phyloP scores from a whole-genome alignment of 805 yeast species.

The Suhomyces sp. region DNA sequence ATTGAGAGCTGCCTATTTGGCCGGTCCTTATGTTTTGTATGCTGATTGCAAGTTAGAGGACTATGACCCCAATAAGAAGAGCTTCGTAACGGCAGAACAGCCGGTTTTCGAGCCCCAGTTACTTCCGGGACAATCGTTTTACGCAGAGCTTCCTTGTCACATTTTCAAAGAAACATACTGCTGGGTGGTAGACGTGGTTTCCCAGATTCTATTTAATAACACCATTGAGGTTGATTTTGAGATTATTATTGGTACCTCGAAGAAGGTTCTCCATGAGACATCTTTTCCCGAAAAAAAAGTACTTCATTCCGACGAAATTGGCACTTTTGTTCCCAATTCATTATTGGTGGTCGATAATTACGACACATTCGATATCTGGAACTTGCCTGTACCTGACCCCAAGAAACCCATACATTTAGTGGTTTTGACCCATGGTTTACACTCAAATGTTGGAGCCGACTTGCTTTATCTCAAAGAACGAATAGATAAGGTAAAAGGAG shows the following conservation, averaged over 20 bases:
- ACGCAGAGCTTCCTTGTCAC: slow-evolving; percentile 63
- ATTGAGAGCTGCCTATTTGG: slow-evolving; percentile 76
- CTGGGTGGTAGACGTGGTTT: slow-evolving; percentile 80
- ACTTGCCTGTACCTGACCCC: slow-evolving; percentile 49
- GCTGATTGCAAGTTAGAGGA: slow-evolving; percentile 74
- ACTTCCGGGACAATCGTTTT: slow-evolving; percentile 63
- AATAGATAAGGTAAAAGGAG: slow-evolving; percentile 54
- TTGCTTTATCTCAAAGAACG: slow-evolving; percentile 83
- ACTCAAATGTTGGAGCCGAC: slow-evolving; percentile 87
- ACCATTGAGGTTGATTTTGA: slow-evolving; percentile 69
- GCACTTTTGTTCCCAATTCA: slow-evolving; percentile 19
- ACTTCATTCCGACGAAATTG: slow-evolving; percentile 28
- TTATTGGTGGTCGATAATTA: slow-evolving; percentile 49
- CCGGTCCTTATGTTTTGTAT: slow-evolving; percentile 87
- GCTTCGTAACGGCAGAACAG: slow-evolving; percentile 73
- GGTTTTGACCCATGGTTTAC: slow-evolving; percentile 86
- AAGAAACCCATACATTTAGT: slow-evolving; percentile 76
- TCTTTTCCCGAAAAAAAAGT: slow-evolving; percentile 22
- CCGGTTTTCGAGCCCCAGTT: slow-evolving; percentile 73
- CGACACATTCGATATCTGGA: slow-evolving; percentile 76
- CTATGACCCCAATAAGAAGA: slow-evolving; percentile 51
- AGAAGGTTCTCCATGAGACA: slow-evolving; percentile 32
- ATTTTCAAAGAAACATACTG: slow-evolving; percentile 55
- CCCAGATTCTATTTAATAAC: slow-evolving; percentile 75
- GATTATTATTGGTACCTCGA: slow-evolving; percentile 53